Conservation (phyloP, 352 stramenopile genomes). For the Phytophthora agathidicida region DNA sequence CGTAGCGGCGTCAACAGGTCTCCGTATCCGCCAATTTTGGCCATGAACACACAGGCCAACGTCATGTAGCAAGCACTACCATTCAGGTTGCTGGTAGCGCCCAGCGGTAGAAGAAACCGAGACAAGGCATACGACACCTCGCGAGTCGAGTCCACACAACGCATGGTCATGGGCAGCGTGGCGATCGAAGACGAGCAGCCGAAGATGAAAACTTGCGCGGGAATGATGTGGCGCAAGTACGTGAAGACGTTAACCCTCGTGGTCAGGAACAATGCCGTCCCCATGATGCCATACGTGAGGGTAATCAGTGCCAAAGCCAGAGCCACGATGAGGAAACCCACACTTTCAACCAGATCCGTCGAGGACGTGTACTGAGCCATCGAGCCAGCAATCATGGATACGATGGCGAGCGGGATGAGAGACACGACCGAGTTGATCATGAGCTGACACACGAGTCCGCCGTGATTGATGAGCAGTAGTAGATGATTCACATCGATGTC, state of each 20-base stretch:
- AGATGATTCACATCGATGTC: conserved; percentile 61
- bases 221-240: conserved; percentile 71
- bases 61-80: conserved; percentile 79
- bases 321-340: conserved; percentile 56
- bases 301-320: conserved; percentile 50
- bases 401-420: conserved; percentile 71
- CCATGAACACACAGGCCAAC: conserved; percentile 76
- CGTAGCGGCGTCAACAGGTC: conserved; percentile 51
- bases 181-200: conserved; percentile 82
- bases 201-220: conserved; percentile 78
- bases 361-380: conserved; percentile 61
- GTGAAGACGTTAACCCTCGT: conserved; percentile 70
- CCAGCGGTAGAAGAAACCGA: conserved; percentile 70
- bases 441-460: conserved; percentile 67
- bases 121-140: conserved; percentile 67
- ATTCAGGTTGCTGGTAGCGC: conserved; percentile 76
- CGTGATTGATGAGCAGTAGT: conserved; percentile 67
- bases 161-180: conserved; percentile 79
- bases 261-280: conserved; percentile 52
- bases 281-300: conserved; percentile 59
- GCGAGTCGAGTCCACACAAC: conserved; percentile 67
- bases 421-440: conserved; percentile 72
- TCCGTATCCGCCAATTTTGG: conserved; percentile 56
- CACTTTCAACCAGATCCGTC: conserved; percentile 47
- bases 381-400: conserved; percentile 74